Evolutionary conservation across 805 yeast species (phyloP).

Genomic region (Teunomyces aglyptinius): DNA sequence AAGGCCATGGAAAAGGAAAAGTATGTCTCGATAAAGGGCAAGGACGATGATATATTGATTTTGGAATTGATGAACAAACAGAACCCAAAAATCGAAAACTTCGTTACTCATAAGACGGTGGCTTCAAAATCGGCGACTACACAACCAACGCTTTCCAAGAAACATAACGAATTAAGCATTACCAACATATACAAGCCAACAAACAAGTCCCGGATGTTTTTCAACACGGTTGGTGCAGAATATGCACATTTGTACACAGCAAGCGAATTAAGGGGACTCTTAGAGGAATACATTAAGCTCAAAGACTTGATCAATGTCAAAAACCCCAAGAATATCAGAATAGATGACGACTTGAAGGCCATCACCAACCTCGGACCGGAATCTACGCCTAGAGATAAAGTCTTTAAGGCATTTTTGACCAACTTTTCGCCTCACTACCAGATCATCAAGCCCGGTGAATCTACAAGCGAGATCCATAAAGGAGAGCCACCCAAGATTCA

Average conservation of each 20-base stretch:
- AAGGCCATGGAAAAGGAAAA: slow-evolving; percentile 82
- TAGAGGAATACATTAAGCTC: slow-evolving; percentile 55
- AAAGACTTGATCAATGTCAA: slow-evolving; percentile 50
- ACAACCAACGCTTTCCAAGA: slow-evolving; percentile 22
- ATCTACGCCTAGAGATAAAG: slow-evolving; percentile 41
- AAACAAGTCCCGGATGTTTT: slow-evolving; percentile 44
- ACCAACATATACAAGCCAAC: slow-evolving; percentile 58
- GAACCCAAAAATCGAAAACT: slow-evolving; percentile 51
- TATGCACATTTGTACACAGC: slow-evolving; percentile 47
- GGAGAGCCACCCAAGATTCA: slow-evolving; percentile 70
- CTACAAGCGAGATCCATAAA: slow-evolving; percentile 37
- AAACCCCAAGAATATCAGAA: slow-evolving; percentile 51
- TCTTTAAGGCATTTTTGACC: slow-evolving; percentile 43
- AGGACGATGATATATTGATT: slow-evolving; percentile 75
- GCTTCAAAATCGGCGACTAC: slow-evolving; percentile 14
- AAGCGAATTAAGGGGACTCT: slow-evolving; percentile 50
- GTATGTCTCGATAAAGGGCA: slow-evolving; percentile 71
- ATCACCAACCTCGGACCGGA: slow-evolving; percentile 34
- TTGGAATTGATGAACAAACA: slow-evolving; percentile 46
- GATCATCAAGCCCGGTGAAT: slow-evolving; percentile 47
- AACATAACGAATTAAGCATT: slow-evolving; percentile 27
- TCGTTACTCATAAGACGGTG: slow-evolving; percentile 57
- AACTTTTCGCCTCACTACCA: slow-evolving; percentile 52
- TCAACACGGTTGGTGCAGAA: slow-evolving; percentile 40
- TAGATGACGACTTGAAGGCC: slow-evolving; percentile 54